phyloP scores from a whole-genome alignment of 306 rosid species.

The Parietaria judaica region DNA sequence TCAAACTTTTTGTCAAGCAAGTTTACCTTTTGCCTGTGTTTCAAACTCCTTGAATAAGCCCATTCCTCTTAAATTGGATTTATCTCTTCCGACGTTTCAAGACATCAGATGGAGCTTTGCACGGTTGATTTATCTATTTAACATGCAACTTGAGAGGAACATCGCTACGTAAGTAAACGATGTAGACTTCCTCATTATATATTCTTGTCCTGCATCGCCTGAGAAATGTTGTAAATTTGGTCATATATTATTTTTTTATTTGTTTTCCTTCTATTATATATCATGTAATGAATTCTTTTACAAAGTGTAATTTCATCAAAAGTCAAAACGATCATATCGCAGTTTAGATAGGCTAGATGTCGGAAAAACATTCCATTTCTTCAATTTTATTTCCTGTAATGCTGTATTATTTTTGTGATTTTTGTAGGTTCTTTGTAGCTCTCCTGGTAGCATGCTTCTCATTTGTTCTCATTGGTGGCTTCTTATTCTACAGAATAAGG shows the following conservation, averaged over 20 bases:
- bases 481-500: constrained; percentile 81
- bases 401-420: constrained; percentile 18
- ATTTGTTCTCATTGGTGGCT: constrained; percentile 75
- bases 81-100: constrained; percentile 61
- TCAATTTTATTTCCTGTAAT: constrained; percentile 9
- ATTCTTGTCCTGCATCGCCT: not conserved
- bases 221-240: constrained; percentile 7
- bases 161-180: constrained; percentile 80
- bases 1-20: constrained; percentile 38
- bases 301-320: constrained; percentile 5
- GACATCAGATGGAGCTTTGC: constrained; percentile 70
- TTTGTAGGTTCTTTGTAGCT: constrained; percentile 72
- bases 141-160: constrained; percentile 81
- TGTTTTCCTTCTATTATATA: not conserved
- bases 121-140: constrained; percentile 65
- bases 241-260: constrained; percentile 5
- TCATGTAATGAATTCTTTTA: not conserved
- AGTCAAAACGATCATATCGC: constrained; percentile 7
- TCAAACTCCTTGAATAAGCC: constrained; percentile 78
- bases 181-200: not conserved
- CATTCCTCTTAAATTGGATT: constrained; percentile 64
- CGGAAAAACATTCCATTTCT: not conserved
- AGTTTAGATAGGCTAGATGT: constrained; percentile 5
- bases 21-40: constrained; percentile 69
- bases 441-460: constrained; percentile 78